Evolutionary conservation across 140 eudicot genomes (phyloP).

Genomic region (Bidens hawaiensis): DNA sequence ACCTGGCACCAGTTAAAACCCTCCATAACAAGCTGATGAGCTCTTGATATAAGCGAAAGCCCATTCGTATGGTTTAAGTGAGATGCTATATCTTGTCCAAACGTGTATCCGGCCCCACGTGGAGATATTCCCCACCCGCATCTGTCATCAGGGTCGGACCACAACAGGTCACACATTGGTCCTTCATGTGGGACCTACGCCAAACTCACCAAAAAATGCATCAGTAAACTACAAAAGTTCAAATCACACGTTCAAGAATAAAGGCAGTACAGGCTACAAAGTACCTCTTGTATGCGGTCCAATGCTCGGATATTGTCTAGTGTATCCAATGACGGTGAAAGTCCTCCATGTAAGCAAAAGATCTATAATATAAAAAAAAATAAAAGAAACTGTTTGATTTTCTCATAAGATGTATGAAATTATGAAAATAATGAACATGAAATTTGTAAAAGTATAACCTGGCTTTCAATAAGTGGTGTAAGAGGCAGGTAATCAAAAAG

Average conservation of each 20-base stretch:
- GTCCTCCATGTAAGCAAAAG: conserved; percentile 94
- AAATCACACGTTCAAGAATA: too few species aligned
- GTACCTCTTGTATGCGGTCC: conserved; percentile 91
- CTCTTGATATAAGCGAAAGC: conserved; percentile 56
- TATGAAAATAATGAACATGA: background rate
- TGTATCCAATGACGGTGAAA: conserved; percentile 87
- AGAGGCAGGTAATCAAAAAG: conserved; percentile 89
- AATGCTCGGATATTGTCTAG: conserved; percentile 85
- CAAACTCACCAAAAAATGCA: background rate
- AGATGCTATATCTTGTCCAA: conserved; percentile 63
- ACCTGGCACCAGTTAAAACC: conserved; percentile 69
- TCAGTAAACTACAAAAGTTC: background rate
- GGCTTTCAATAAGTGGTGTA: conserved; percentile 90
- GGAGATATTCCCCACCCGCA: conserved; percentile 76
- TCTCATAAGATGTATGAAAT: background rate
- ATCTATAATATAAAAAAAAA: conserved; percentile 36
- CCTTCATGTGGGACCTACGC: conserved; percentile 66
- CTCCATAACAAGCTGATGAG: conserved; percentile 71
- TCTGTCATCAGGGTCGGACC: conserved; percentile 70
- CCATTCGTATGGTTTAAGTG: conserved; percentile 61
- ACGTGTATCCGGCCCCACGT: conserved; percentile 64
- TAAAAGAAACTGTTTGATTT: too few species aligned
- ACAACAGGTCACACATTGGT: conserved; percentile 62
- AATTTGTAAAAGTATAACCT: conserved; percentile 40
- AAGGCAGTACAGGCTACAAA: background rate